These are phyloP conservation scores for Beauveria asiatica DNA, from an alignment of 2,329 filamentous ascomycete species.

Conservation along the genomic window DNA sequence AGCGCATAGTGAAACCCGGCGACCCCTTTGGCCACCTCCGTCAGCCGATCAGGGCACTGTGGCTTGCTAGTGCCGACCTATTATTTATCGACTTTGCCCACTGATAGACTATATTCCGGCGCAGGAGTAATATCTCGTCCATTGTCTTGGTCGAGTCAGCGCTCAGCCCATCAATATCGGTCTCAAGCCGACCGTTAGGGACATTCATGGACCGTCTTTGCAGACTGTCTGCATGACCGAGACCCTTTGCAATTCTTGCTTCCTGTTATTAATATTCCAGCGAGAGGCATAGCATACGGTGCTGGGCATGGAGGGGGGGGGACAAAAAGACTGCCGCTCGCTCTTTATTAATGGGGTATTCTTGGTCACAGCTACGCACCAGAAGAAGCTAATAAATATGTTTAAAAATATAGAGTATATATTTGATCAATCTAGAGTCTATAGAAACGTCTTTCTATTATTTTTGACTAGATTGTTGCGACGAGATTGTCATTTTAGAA, in stretches of 20 bases:
- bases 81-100: not conserved
- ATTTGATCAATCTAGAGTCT: too few species aligned
- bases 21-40: constrained; percentile 6
- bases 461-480: too few species aligned
- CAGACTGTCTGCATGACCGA: not conserved
- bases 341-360: too few species aligned
- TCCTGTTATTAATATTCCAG: not conserved
- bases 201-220: not conserved
- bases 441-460: too few species aligned
- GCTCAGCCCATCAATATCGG: not conserved
- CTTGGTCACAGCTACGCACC: too few species aligned
- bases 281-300: not conserved
- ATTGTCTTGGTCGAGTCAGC: not conserved
- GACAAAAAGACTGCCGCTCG: too few species aligned
- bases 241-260: not conserved
- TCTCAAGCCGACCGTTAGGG: not conserved
- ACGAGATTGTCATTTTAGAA: too few species aligned
- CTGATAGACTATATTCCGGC: not conserved
- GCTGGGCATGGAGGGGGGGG: not conserved
- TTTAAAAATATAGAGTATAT: too few species aligned
- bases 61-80: constrained; percentile 2
- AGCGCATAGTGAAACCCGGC: constrained; percentile 10
- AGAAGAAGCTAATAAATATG: too few species aligned
- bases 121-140: not conserved
- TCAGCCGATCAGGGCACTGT: constrained; percentile 5